phyloP scores from a whole-genome alignment of 2,329 filamentous ascomycete genomes.

The Onygenales sp. region DNA sequence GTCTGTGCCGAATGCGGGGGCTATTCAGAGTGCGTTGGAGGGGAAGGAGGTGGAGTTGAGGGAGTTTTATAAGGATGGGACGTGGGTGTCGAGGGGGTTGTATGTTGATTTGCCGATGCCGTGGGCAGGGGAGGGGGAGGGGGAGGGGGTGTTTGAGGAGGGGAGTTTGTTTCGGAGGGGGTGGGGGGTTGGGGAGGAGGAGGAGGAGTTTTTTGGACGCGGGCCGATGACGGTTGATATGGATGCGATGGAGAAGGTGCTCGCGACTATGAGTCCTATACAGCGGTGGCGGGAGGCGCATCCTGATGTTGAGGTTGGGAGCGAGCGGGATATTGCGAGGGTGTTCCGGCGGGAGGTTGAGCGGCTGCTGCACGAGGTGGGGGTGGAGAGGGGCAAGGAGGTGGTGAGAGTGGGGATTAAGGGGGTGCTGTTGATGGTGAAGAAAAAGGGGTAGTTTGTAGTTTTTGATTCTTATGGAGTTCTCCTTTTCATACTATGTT shows the following conservation, averaged over 20 bases:
- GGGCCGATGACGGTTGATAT: constrained; percentile 14
- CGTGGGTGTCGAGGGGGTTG: constrained; percentile 23
- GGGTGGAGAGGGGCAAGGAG: constrained; percentile 16
- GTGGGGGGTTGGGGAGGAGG: constrained; percentile 25
- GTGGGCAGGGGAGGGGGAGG: constrained; percentile 33
- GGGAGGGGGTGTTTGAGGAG: constrained; percentile 31
- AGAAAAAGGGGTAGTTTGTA: constrained; percentile 5
- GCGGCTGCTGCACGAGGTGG: constrained; percentile 17
- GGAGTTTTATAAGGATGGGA: constrained; percentile 36
- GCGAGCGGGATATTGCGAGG: constrained; percentile 28
- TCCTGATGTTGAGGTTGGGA: constrained; percentile 22
- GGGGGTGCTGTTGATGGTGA: constrained; percentile 14
- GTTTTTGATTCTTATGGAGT: not conserved
- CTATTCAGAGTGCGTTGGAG: constrained; percentile 34
- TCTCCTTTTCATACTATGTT: too few relatives aligned
- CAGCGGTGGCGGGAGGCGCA: constrained; percentile 33
- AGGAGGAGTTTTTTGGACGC: constrained; percentile 19
- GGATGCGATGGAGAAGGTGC: constrained; percentile 15
- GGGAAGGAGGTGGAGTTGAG: constrained; percentile 26
- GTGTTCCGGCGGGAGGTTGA: constrained; percentile 14
- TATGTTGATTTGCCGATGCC: constrained; percentile 41
- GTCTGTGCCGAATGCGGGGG: constrained; percentile 30
- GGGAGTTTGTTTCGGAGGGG: constrained; percentile 31
- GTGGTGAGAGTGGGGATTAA: constrained; percentile 13
- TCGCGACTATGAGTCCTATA: constrained; percentile 30